phyloP scores from a whole-genome alignment of 148 eudicot genomes.

The Pouteria glomerata region DNA sequence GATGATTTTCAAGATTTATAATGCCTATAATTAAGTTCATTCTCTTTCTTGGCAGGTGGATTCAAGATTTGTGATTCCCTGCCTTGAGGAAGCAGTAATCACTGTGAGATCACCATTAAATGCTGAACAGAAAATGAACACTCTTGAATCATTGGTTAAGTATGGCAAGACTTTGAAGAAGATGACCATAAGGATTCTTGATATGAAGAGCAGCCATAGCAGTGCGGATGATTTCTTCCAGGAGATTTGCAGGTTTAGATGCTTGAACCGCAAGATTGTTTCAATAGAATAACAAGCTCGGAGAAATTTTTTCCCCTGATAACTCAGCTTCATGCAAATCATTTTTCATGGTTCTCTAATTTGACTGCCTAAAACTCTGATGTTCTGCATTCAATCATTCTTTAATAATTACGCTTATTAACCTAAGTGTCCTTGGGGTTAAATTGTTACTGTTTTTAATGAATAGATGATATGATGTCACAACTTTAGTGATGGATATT shows the following conservation, averaged over 20 bases:
- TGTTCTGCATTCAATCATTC: slow-evolving; percentile 1
- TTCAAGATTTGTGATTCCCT: slow-evolving; percentile 60
- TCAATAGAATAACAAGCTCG: slow-evolving; percentile 47
- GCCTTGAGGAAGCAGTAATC: slow-evolving; percentile 66
- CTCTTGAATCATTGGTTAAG: slow-evolving; percentile 77
- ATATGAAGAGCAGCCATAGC: slow-evolving; percentile 91
- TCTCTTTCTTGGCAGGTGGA: slow-evolving; percentile 52
- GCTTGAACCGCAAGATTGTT: slow-evolving; percentile 58
- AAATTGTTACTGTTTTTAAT: background rate
- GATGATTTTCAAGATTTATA: background rate
- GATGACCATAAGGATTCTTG: slow-evolving; percentile 77
- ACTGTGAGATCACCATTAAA: slow-evolving; percentile 90
- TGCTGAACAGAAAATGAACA: slow-evolving; percentile 93
- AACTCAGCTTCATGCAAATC: background rate
- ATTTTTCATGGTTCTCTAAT: background rate
- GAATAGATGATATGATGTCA: no score
- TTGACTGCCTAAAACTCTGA: background rate
- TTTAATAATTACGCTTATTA: background rate
- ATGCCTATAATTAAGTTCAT: background rate
- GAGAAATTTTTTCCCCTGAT: background rate
- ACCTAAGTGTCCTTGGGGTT: background rate
- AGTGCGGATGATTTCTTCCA: slow-evolving; percentile 92
- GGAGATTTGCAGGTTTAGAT: slow-evolving; percentile 69
- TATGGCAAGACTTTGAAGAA: slow-evolving; percentile 59
- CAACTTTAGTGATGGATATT: no score